Evolutionary conservation across 1,284 basidiomycete species (phyloP).

Genomic region (Sparassis latifolia): DNA sequence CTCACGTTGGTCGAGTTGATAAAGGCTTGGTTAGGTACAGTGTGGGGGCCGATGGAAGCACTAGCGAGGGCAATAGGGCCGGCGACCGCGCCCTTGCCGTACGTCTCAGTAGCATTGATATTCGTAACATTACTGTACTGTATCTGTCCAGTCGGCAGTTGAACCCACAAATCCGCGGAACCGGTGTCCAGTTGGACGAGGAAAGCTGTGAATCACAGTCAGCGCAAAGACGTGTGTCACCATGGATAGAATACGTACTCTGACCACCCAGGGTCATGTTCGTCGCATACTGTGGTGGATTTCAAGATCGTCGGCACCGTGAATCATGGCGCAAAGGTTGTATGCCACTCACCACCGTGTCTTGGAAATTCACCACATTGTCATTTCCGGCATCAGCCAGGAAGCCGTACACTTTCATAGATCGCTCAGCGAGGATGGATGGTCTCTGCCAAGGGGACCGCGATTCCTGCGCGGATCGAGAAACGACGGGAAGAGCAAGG

Average conservation of each 20-base stretch:
- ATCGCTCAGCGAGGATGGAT: too few relatives aligned
- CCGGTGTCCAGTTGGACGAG: conserved; percentile 21
- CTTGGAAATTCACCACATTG: conserved; percentile 18
- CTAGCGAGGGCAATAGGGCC: conserved; percentile 23
- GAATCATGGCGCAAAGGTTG: background rate
- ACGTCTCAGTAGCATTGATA: conserved; percentile 13
- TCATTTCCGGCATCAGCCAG: conserved; percentile 6
- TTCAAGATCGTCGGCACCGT: background rate
- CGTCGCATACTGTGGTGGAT: conserved; percentile 17
- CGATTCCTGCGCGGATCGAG: background rate
- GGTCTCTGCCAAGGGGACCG: too few relatives aligned
- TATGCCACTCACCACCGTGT: conserved; percentile 16
- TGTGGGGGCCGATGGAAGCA: conserved; percentile 21
- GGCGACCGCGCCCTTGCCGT: conserved; percentile 18
- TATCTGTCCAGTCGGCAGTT: conserved; percentile 1
- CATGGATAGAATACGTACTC: background rate
- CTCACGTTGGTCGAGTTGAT: conserved; percentile 18
- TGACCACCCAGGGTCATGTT: conserved; percentile 20
- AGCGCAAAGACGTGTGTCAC: background rate
- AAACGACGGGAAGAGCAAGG: conserved; percentile 12
- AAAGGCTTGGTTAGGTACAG: conserved; percentile 24
- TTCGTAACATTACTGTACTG: conserved; percentile 15
- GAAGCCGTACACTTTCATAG: conserved; percentile 1
- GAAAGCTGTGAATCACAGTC: conserved; percentile 6
- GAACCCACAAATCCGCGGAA: conserved; percentile 20